phyloP scores from a whole-genome alignment of 2,329 filamentous ascomycete genomes.

The Basipetospora chlamydospora region DNA sequence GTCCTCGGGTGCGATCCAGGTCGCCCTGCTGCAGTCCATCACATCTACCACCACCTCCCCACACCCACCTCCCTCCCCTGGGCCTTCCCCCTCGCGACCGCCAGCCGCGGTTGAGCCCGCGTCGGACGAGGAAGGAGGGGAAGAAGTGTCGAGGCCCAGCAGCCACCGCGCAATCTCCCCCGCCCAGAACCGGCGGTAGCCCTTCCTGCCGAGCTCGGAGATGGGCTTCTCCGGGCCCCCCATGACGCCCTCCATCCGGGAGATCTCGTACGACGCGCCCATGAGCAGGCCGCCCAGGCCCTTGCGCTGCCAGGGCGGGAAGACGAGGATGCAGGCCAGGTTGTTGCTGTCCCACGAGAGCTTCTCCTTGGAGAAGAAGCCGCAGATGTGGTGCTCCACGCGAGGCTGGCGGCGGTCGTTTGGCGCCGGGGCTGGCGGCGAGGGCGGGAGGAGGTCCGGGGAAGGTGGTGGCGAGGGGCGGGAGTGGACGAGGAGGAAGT shows the following conservation, averaged over 20 bases:
- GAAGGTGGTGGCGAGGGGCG: too few species aligned
- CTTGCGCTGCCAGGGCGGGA: conserved; percentile 88
- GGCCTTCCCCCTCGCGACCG: conserved; percentile 6
- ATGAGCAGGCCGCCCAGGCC: conserved; percentile 81
- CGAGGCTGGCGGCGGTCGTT: conserved; percentile 4
- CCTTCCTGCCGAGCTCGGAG: conserved; percentile 67
- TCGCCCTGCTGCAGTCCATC: conserved; percentile 57
- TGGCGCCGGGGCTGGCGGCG: conserved; percentile 4
- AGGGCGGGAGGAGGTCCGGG: too few species aligned
- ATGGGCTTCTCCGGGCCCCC: conserved; percentile 92
- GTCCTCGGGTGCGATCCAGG: conserved; percentile 77
- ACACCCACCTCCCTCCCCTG: too few species aligned
- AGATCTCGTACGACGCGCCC: conserved; percentile 86
- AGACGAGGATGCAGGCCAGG: conserved; percentile 86
- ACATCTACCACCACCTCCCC: conserved; percentile 45
- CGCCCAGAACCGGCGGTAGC: conserved; percentile 77
- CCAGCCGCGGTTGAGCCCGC: conserved; percentile 1
- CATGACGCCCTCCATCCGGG: conserved; percentile 64
- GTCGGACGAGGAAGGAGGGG: not conserved
- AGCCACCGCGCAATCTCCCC: conserved; percentile 66
- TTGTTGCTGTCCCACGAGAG: conserved; percentile 99
- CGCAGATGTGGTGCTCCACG: conserved; percentile 45
- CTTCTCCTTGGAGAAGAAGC: conserved; percentile 99
- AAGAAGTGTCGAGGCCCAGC: conserved; percentile 21
- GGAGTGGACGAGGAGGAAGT: conserved; percentile 77